Base-by-base conservation (phyloP, 2,329 filamentous ascomycete genomes). In the Botrytis byssoidea region DNA sequence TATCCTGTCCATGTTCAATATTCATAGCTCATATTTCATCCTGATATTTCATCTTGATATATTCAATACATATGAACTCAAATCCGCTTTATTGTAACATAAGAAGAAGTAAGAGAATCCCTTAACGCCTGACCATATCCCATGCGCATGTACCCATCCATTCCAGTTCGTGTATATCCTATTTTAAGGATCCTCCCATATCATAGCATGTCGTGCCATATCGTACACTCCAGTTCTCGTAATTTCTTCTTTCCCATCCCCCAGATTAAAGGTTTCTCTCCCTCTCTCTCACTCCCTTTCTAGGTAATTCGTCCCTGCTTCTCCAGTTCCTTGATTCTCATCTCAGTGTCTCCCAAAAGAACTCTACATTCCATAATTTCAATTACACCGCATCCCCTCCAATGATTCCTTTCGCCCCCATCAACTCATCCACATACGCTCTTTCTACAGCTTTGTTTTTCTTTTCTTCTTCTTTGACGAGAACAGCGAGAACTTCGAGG, bases 401-500 rank as follows among this genome's bases (percentile, higher is more conserved):
- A 4, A 74, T 75, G 71, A 77, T 83, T n/a, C 83, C 81, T 72
- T 83, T 83, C 59, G 84, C 83, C 25, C 84, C 86, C 85, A 87
- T 86, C 80, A 88, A 80, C 77, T 90, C 88, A 81, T 97, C 93
- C 77, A 96, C 90, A 79, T 95, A 89, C 35, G 95, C 93, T 76
- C 85, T 86, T 82, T 96, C 88, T 48, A 87, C 82, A 46, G 84
- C 85, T 48, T 81, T 79, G 48, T 86, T 87, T 0, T 85, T 86
- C 74, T 84, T 87, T 8, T 87, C 84, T 79, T 92, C 89, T 80
- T 94, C 91, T 80, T 90, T 91, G 72, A 97, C 79, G 65, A 98
- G 83, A 25, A 98, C 92, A 0, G 94, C 93, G 8, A 98, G 86
- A 5, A 98, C 94, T 82, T 98, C 95, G 40, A 97, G 88, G 0